These are phyloP conservation scores for Coemansia furcata DNA, from an alignment of 192 early-diverging fungal species.

Conservation along the genomic window DNA sequence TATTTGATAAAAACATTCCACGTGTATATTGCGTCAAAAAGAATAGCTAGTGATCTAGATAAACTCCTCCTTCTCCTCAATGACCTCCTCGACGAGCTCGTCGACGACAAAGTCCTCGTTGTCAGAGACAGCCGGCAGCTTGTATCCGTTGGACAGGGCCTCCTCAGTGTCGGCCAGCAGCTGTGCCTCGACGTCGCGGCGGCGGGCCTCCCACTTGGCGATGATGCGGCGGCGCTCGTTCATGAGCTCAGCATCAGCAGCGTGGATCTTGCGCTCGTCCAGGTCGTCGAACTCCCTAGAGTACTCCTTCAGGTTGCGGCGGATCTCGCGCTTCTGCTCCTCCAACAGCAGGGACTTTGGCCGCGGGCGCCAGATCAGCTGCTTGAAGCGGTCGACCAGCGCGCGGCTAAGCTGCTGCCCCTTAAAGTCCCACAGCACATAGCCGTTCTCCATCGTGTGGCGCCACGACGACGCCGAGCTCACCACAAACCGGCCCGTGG, in stretches of 20 bases:
- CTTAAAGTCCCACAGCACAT: slow-evolving; percentile 87
- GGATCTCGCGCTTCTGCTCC: slow-evolving; percentile 81
- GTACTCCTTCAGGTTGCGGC: slow-evolving; percentile 91
- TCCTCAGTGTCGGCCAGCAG: slow-evolving; percentile 59
- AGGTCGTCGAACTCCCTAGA: slow-evolving; percentile 84
- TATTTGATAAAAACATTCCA: no score
- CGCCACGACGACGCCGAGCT: slow-evolving; percentile 85
- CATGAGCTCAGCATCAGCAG: slow-evolving; percentile 71
- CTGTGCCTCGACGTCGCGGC: slow-evolving; percentile 56
- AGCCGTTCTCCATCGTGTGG: slow-evolving; percentile 86
- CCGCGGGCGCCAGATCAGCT: slow-evolving; percentile 94
- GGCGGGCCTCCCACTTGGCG: slow-evolving; percentile 84
- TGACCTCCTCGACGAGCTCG: slow-evolving; percentile 77
- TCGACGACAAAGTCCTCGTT: slow-evolving; percentile 86
- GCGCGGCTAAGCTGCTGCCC: slow-evolving; percentile 78
- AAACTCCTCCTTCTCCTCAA: slow-evolving; percentile 54
- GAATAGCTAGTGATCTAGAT: background rate
- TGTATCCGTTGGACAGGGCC: slow-evolving; percentile 59
- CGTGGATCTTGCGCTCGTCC: slow-evolving; percentile 72
- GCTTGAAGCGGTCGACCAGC: slow-evolving; percentile 80
- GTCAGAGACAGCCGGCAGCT: slow-evolving; percentile 78
- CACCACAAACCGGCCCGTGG: slow-evolving; percentile 92
- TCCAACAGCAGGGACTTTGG: slow-evolving; percentile 75
- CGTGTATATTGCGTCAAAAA: no score
- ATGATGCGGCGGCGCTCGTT: slow-evolving; percentile 71